Conservation (phyloP, 345 rosid genomes). For the Dimocarpus longan region DNA sequence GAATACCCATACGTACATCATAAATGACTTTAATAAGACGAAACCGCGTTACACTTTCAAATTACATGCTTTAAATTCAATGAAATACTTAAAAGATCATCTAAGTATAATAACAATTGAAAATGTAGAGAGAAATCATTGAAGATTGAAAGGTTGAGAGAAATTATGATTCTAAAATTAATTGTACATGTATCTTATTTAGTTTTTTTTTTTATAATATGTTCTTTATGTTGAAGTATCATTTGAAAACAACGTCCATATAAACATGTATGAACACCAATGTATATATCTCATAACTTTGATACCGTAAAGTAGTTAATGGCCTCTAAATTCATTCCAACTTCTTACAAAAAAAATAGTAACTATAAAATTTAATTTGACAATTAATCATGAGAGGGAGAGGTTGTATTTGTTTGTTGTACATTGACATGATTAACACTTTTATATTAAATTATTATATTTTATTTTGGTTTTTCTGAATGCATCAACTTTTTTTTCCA, state of each 20-base stretch:
- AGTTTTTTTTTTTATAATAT: too few relatives aligned
- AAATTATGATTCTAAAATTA: too few relatives aligned
- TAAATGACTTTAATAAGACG: not conserved
- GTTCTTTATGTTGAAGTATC: too few relatives aligned
- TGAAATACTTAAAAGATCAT: too few relatives aligned
- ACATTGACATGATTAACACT: conserved; percentile 9
- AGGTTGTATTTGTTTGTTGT: not conserved
- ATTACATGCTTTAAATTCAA: too few relatives aligned
- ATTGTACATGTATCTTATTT: too few relatives aligned
- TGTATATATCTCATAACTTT: not conserved
- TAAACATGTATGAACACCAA: not conserved
- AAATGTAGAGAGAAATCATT: too few relatives aligned
- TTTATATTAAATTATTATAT: not conserved
- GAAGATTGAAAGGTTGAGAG: too few relatives aligned
- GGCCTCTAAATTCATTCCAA: not conserved
- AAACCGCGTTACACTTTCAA: not conserved
- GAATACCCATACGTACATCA: not conserved
- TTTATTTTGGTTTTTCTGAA: not conserved
- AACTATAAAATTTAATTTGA: not conserved
- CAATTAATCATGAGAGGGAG: not conserved
- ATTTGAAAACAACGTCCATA: not conserved
- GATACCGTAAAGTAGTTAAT: not conserved
- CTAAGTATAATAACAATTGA: not conserved
- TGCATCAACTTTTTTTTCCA: not conserved
- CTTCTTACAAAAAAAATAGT: not conserved